phyloP scores from a whole-genome alignment of 1,284 basidiomycete genomes.

The Malassezia cuniculi region DNA sequence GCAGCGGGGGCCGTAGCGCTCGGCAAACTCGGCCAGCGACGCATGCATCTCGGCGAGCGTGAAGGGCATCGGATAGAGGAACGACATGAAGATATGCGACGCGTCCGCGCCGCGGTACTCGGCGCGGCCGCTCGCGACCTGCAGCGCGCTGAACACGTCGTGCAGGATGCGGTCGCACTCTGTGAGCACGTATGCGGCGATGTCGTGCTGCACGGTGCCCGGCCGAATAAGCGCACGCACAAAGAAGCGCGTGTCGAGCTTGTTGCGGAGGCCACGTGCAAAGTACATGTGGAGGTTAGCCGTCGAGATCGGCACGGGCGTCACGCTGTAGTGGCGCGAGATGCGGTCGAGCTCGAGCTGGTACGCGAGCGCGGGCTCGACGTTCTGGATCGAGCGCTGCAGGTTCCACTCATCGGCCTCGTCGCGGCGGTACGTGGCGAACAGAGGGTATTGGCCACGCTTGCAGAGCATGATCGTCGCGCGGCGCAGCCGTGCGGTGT shows the following conservation, averaged over 20 bases:
- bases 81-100: slow-evolving; percentile 60
- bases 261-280: slow-evolving; percentile 85
- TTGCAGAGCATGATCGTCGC: slow-evolving; percentile 85
- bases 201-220: slow-evolving; percentile 74
- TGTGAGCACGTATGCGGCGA: slow-evolving; percentile 94
- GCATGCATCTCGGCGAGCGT: slow-evolving; percentile 90
- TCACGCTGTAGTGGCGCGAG: slow-evolving; percentile 82
- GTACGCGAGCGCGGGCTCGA: slow-evolving; percentile 95
- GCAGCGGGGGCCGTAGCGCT: slow-evolving; percentile 78
- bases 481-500: slow-evolving; percentile 71
- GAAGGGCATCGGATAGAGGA: slow-evolving; percentile 88
- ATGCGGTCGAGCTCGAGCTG: slow-evolving; percentile 92
- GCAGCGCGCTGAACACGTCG: slow-evolving; percentile 82
- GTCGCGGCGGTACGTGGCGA: slow-evolving; percentile 70
- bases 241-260: slow-evolving; percentile 76
- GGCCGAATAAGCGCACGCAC: slow-evolving; percentile 90
- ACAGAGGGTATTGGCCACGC: slow-evolving; percentile 79
- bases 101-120: slow-evolving; percentile 42
- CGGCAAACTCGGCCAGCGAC: slow-evolving; percentile 91
- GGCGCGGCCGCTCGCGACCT: slow-evolving; percentile 48
- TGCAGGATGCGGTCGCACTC: slow-evolving; percentile 95
- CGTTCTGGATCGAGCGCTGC: slow-evolving; percentile 92
- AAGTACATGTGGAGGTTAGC: slow-evolving; percentile 69
- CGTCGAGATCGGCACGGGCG: slow-evolving; percentile 60
- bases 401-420: slow-evolving; percentile 67